Evolutionary conservation across 176 grass and related monocot genomes (phyloP).

Genomic region (Carex kokanica): DNA sequence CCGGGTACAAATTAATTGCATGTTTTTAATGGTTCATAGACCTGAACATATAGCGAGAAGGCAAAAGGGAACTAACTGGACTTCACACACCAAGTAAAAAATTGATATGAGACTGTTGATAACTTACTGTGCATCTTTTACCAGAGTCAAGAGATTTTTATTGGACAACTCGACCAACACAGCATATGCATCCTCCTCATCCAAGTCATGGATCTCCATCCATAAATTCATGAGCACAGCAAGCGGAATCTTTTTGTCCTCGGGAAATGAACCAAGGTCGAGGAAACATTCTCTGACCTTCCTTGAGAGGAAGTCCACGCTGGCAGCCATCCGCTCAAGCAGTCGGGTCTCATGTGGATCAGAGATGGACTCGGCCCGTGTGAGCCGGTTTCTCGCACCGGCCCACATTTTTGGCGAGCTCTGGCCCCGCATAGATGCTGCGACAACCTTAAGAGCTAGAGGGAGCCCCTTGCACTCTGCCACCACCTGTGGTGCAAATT

Average conservation of each 20-base stretch:
- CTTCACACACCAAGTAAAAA: neutral
- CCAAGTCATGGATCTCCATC: constrained; percentile 97
- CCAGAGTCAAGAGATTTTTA: constrained; percentile 83
- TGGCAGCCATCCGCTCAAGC: constrained; percentile 76
- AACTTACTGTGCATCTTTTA: constrained; percentile 95
- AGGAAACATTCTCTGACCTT: constrained; percentile 88
- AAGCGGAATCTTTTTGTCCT: constrained; percentile 96
- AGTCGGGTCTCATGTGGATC: constrained; percentile 87
- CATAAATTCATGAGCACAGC: constrained; percentile 89
- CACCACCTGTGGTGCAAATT: constrained; percentile 42
- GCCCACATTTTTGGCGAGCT: constrained; percentile 80
- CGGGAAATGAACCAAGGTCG: constrained; percentile 89
- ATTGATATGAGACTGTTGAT: neutral
- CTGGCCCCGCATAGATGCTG: constrained; percentile 67
- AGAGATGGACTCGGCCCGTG: constrained; percentile 75
- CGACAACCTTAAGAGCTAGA: constrained; percentile 85
- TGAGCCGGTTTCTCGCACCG: constrained; percentile 87
- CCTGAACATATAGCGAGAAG: neutral
- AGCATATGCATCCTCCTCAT: constrained; percentile 81
- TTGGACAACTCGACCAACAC: constrained; percentile 76
- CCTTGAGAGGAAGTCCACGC: constrained; percentile 61
- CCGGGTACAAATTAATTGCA: neutral
- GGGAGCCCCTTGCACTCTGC: constrained; percentile 94
- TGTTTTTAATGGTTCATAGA: neutral
- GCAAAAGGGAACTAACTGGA: neutral